These are phyloP conservation scores for Dactylonectria estremocensis DNA, from an alignment of 2,329 filamentous ascomycete genomes.

Conservation along the genomic window DNA sequence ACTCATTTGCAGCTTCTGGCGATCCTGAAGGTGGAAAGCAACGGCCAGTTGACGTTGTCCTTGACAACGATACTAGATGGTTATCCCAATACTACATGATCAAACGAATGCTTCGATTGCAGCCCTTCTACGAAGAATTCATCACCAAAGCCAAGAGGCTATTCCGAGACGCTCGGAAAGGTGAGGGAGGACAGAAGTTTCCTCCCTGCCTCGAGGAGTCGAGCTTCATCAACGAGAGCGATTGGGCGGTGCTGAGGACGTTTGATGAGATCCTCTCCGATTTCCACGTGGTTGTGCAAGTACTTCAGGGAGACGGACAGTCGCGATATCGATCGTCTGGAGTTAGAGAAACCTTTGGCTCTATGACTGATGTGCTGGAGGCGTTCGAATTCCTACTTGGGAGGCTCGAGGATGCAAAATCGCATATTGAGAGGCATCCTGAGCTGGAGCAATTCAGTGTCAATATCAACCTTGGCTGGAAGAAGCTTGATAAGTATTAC, in stretches of 20 bases:
- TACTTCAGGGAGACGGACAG: conserved; percentile 33
- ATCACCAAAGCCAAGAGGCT: conserved; percentile 2
- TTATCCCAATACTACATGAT: conserved; percentile 38
- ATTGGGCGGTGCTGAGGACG: conserved; percentile 27
- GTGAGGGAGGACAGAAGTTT: conserved; percentile 1
- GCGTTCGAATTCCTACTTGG: conserved; percentile 25
- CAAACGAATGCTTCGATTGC: conserved; percentile 1
- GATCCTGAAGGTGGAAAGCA: conserved; percentile 18
- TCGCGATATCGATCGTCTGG: conserved; percentile 24
- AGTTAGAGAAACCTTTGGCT: too few relatives aligned
- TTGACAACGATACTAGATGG: conserved; percentile 37
- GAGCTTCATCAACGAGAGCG: conserved; percentile 19
- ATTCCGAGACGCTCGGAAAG: conserved; percentile 2
- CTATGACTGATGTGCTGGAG: too few relatives aligned
- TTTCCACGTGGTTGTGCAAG: conserved; percentile 30
- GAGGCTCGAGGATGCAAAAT: conserved; percentile 18
- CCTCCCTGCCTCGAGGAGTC: neutral
- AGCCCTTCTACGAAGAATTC: conserved; percentile 1
- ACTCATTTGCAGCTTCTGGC: conserved; percentile 9
- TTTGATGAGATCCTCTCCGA: conserved; percentile 20
- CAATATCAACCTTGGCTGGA: conserved; percentile 25
- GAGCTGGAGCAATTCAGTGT: conserved; percentile 26
- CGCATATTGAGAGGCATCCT: conserved; percentile 4
- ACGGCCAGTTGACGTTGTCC: conserved; percentile 29
- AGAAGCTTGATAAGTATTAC: conserved; percentile 6